Percentiles rank a stretch among this genome's conserved stretches.
Evolutionary conservation across 306 rosid species (phyloP).

Genomic region (Alnus glutinosa): DNA sequence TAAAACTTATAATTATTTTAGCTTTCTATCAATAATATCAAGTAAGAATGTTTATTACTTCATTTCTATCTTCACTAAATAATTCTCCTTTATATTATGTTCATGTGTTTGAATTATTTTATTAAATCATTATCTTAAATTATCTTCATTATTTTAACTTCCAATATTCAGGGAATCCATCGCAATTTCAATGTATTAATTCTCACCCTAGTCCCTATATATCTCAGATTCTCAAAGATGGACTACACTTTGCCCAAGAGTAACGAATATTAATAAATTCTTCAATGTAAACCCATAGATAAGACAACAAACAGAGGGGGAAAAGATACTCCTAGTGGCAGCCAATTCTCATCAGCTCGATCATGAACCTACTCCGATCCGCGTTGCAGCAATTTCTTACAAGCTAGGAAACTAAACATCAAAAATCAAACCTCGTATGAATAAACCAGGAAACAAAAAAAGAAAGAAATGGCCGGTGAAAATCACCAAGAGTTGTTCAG

Average conservation of each 20-base stretch:
- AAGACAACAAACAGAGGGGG: not conserved
- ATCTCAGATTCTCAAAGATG: no score
- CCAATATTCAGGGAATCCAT: no score
- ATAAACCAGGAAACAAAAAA: not conserved
- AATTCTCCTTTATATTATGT: no score
- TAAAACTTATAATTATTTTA: no score
- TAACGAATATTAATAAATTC: not conserved
- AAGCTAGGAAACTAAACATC: not conserved
- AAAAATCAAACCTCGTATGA: not conserved
- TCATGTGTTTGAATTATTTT: no score
- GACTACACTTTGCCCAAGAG: not conserved
- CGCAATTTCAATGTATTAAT: no score
- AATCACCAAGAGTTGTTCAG: constrained; percentile 34
- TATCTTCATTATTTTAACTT: no score
- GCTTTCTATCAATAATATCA: no score
- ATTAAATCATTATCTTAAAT: no score
- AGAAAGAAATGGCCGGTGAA: not conserved
- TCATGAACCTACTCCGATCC: not conserved
- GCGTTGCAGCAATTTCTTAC: not conserved
- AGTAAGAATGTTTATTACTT: no score
- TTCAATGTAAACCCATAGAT: not conserved
- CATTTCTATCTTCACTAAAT: no score
- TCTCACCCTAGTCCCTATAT: no score
- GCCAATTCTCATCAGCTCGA: not conserved
- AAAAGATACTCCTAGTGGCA: not conserved